These are phyloP conservation scores for Whalleya microplaca DNA, from an alignment of 2,329 filamentous ascomycete genomes.

Conservation along the genomic window DNA sequence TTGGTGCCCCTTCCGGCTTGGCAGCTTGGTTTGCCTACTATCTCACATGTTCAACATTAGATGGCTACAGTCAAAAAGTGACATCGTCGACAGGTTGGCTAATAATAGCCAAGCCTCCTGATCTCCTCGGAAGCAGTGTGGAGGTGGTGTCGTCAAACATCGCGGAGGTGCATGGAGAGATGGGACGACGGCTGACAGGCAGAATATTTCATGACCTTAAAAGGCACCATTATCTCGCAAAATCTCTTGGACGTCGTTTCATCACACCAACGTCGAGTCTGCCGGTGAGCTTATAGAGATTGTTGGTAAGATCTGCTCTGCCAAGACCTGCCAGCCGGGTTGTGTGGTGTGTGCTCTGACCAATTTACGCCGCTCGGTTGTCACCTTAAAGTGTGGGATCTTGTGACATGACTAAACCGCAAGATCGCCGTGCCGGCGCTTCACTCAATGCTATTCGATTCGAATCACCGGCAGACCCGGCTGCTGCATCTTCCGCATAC, in stretches of 20 bases:
- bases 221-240: constrained; percentile 14
- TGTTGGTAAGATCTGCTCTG: constrained; percentile 4
- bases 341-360: background rate
- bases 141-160: constrained; percentile 3
- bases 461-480: constrained; percentile 6
- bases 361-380: background rate
- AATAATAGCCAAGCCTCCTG: constrained; percentile 30
- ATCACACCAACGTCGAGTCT: too few species aligned
- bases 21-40: constrained; percentile 1
- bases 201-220: background rate
- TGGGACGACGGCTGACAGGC: constrained; percentile 14
- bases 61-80: background rate
- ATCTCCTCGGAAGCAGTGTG: constrained; percentile 29
- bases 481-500: background rate
- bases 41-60: constrained; percentile 1
- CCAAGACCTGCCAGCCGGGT: constrained; percentile 16
- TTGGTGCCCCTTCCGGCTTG: constrained; percentile 19
- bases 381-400: too few species aligned
- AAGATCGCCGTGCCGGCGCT: constrained; percentile 23
- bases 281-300: background rate
- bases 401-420: constrained; percentile 25
- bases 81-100: constrained; percentile 1
- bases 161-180: constrained; percentile 2
- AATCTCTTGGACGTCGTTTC: constrained; percentile 13
- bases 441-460: background rate